Conservation (phyloP, 805 yeast species). For the Cyberlindnera petersonii region DNA sequence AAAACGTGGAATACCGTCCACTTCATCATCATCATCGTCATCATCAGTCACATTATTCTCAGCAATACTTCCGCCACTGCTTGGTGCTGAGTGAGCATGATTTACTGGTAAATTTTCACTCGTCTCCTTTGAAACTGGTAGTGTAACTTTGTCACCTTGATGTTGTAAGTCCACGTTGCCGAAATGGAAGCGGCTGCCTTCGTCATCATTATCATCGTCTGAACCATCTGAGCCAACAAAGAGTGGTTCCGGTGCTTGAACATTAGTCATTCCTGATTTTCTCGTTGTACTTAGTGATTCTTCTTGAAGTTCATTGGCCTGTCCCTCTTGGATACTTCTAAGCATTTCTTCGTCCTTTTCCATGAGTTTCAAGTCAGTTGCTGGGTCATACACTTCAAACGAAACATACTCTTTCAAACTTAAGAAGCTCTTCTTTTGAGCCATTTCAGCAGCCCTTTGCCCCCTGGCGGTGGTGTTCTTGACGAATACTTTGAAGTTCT, state of each 20-base stretch:
- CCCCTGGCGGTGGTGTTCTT: constrained; percentile 23
- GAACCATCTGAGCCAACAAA: constrained; percentile 15
- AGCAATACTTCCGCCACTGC: neutral
- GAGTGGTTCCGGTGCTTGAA: too few species aligned
- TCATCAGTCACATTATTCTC: constrained; percentile 13
- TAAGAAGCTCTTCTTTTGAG: constrained; percentile 21
- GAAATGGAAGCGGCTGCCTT: constrained; percentile 19
- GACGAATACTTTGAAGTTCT: constrained; percentile 38
- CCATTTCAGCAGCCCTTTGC: neutral
- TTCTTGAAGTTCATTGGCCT: constrained; percentile 1
- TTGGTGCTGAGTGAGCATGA: too few species aligned
- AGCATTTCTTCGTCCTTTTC: constrained; percentile 14
- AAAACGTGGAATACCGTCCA: constrained; percentile 35
- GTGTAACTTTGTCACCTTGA: constrained; percentile 3
- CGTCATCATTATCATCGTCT: constrained; percentile 19
- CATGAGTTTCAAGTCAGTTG: constrained; percentile 5
- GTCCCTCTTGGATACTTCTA: constrained; percentile 10
- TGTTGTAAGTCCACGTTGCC: constrained; percentile 14
- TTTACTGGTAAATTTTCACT: too few species aligned
- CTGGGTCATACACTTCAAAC: constrained; percentile 25
- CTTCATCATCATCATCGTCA: constrained; percentile 28
- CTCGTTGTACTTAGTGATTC: neutral
- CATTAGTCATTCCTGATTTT: neutral
- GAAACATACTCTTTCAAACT: constrained; percentile 33
- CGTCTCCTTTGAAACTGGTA: too few species aligned